Evolutionary conservation across 2,329 filamentous ascomycete genomes (phyloP).

Genomic region (Arthrinium phaeospermum): DNA sequence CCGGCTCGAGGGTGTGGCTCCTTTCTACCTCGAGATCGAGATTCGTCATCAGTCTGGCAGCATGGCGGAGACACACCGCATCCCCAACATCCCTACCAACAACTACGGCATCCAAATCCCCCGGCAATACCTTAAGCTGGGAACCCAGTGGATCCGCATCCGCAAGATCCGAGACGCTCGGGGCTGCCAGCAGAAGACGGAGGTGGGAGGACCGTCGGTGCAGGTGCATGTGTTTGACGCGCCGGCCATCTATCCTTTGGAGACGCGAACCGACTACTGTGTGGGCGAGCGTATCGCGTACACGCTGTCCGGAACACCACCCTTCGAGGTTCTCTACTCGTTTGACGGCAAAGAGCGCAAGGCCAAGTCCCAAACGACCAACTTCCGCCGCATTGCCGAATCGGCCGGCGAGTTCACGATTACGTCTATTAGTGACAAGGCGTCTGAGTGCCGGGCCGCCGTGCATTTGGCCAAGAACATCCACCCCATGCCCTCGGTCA

Average conservation of each 20-base stretch:
- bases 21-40: constrained; percentile 89
- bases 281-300: constrained; percentile 95
- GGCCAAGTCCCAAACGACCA: constrained; percentile 79
- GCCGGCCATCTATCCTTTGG: constrained; percentile 86
- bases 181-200: constrained; percentile 82
- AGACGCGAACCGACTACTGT: constrained; percentile 86
- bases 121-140: constrained; percentile 81
- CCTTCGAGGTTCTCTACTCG: constrained; percentile 91
- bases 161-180: constrained; percentile 86
- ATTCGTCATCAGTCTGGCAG: constrained; percentile 88
- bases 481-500: constrained; percentile 89
- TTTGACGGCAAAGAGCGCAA: constrained; percentile 82
- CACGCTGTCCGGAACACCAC: constrained; percentile 85
- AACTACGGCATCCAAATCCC: constrained; percentile 84
- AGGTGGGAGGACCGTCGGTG: constrained; percentile 74
- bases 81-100: constrained; percentile 78
- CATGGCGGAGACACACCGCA: constrained; percentile 79
- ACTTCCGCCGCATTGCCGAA: constrained; percentile 92
- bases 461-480: constrained; percentile 83
- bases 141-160: constrained; percentile 88
- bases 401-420: constrained; percentile 88
- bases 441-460: constrained; percentile 83
- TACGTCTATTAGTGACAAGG: constrained; percentile 84
- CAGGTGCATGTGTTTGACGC: constrained; percentile 93
- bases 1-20: constrained; percentile 79